These are phyloP conservation scores for Sporothrix curviconia DNA, from an alignment of 2,329 filamentous ascomycete genomes.

Conservation along the genomic window DNA sequence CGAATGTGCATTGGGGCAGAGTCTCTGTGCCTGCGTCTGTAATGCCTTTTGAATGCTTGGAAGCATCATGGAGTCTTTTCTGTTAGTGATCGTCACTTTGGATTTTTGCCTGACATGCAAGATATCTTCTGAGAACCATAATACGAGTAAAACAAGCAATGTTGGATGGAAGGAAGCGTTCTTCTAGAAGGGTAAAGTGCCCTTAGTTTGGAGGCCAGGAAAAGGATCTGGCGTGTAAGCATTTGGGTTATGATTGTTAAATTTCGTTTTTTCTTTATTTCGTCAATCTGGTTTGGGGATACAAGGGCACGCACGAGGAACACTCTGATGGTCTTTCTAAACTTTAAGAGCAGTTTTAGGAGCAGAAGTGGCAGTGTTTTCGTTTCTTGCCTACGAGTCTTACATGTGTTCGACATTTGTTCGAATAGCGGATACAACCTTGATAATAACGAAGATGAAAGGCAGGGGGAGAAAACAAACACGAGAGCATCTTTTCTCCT, in stretches of 20 bases:
- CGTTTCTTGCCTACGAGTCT: background rate
- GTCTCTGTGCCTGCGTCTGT: too few relatives aligned
- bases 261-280: constrained; percentile 7
- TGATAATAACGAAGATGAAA: background rate
- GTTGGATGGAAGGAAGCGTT: background rate
- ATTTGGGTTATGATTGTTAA: background rate
- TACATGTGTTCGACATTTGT: background rate
- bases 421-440: constrained; percentile 5
- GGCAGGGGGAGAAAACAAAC: background rate
- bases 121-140: too few relatives aligned
- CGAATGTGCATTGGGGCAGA: background rate
- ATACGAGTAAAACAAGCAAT: background rate
- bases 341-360: too few relatives aligned
- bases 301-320: too few relatives aligned
- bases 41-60: too few relatives aligned
- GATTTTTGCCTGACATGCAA: too few relatives aligned
- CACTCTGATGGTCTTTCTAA: background rate
- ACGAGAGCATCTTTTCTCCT: background rate
- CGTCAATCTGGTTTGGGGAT: background rate
- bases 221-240: background rate
- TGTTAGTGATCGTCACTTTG: too few relatives aligned
- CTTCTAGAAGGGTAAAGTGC: constrained; percentile 5
- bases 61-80: too few relatives aligned
- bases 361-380: background rate
- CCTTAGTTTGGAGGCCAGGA: background rate